Conservation (phyloP, 805 yeast genomes). For the Metschnikowia similis region DNA sequence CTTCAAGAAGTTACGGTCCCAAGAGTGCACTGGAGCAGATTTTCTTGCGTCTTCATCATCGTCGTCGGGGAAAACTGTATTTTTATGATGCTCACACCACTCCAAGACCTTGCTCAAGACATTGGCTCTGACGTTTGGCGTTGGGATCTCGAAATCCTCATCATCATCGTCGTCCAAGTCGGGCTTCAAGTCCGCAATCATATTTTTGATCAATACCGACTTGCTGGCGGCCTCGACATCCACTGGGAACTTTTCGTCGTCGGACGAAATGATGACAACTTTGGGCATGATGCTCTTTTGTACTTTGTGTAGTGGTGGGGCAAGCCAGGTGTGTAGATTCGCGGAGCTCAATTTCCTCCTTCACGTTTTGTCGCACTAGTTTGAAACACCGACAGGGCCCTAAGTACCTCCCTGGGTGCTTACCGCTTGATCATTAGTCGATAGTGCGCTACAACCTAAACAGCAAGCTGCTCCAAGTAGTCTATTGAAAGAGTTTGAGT, state of each 20-base stretch:
- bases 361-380: not conserved
- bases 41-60: constrained; percentile 83
- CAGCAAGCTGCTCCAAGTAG: not conserved
- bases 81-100: constrained; percentile 94
- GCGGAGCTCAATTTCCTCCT: not conserved
- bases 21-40: constrained; percentile 87
- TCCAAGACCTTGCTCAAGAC: constrained; percentile 89
- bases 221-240: constrained; percentile 82
- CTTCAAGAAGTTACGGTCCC: constrained; percentile 92
- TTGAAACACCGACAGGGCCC: not conserved
- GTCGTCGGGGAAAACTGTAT: constrained; percentile 66
- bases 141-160: constrained; percentile 72
- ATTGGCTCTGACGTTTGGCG: constrained; percentile 83
- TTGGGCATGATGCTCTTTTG: constrained; percentile 24
- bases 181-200: constrained; percentile 67
- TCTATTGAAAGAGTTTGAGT: not conserved
- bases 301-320: not conserved
- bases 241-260: constrained; percentile 74
- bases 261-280: constrained; percentile 67
- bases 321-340: not conserved
- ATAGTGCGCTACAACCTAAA: not conserved
- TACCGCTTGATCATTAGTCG: too few species aligned
- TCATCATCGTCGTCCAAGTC: constrained; percentile 54
- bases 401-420: not conserved
- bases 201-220: constrained; percentile 77